Conservation (phyloP, 805 yeast genomes). For the Lachancea lanzarotensis region DNA sequence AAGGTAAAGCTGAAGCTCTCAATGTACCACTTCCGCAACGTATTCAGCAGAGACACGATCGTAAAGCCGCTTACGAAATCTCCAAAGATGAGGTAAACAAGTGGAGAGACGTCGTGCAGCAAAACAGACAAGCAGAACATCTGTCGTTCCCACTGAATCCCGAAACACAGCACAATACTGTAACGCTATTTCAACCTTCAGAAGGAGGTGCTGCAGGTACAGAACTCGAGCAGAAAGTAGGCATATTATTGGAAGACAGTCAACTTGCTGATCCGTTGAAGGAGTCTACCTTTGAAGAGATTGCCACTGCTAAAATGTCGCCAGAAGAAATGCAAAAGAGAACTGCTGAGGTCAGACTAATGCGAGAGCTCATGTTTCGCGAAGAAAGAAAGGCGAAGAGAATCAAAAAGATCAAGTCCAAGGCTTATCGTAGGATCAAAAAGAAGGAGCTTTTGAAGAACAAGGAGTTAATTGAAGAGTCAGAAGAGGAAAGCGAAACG, state of each 20-base stretch:
- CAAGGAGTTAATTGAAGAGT: constrained; percentile 48
- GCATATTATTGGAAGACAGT: constrained; percentile 55
- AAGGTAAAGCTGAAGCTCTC: constrained; percentile 42
- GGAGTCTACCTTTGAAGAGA: constrained; percentile 80
- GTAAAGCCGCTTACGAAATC: constrained; percentile 85
- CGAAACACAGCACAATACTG: constrained; percentile 38
- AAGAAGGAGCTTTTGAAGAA: constrained; percentile 76
- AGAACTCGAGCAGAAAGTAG: constrained; percentile 63
- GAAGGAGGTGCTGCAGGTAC: constrained; percentile 39
- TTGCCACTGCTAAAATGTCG: constrained; percentile 73
- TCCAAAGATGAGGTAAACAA: constrained; percentile 79
- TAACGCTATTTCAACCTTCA: constrained; percentile 49
- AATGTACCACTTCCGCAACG: constrained; percentile 81
- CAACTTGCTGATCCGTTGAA: constrained; percentile 64
- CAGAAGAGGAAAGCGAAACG: constrained; percentile 45
- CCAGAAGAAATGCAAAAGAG: constrained; percentile 72
- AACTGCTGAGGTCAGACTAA: constrained; percentile 74
- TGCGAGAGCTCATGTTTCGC: constrained; percentile 95
- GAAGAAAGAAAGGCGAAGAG: constrained; percentile 89
- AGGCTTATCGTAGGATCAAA: constrained; percentile 76
- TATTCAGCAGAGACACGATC: constrained; percentile 76
- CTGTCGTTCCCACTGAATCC: constrained; percentile 61
- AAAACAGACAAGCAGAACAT: constrained; percentile 79
- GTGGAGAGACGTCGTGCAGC: constrained; percentile 81
- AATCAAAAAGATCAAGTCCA: constrained; percentile 90